Evolutionary conservation across 75 land plant genomes (phyloP).

Genomic region (Adiantum capillusveneris): DNA sequence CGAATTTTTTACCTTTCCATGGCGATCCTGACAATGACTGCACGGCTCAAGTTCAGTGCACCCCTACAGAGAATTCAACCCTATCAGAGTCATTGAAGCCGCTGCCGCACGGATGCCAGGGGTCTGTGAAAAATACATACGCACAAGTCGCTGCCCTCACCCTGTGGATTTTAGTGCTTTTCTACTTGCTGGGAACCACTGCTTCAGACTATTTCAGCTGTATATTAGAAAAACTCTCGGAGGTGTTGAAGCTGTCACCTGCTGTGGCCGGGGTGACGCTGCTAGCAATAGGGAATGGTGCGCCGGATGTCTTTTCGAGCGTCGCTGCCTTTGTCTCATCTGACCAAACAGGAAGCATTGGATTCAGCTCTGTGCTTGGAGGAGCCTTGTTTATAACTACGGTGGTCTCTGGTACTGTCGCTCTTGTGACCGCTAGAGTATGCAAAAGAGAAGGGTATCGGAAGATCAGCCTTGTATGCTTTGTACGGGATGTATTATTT

Average conservation of each 20-base stretch:
- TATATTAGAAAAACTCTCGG: slow-evolving; percentile 62
- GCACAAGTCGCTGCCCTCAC: not conserved
- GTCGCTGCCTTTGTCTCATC: slow-evolving; percentile 64
- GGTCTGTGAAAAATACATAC: too few species aligned
- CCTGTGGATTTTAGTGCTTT: slow-evolving; percentile 63
- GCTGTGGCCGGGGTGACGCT: slow-evolving; percentile 83
- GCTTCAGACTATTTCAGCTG: slow-evolving; percentile 85
- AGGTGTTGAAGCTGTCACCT: slow-evolving; percentile 56
- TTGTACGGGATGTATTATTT: slow-evolving; percentile 63
- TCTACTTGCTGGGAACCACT: slow-evolving; percentile 86
- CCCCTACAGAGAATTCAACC: too few species aligned
- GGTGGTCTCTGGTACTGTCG: slow-evolving; percentile 66
- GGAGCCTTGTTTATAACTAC: slow-evolving; percentile 78
- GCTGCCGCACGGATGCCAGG: too few species aligned
- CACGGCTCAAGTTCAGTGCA: too few species aligned
- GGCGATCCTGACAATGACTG: too few species aligned
- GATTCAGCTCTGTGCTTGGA: slow-evolving; percentile 76
- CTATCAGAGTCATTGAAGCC: too few species aligned
- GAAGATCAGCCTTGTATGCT: slow-evolving; percentile 38
- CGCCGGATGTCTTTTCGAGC: slow-evolving; percentile 91
- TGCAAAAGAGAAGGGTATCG: not conserved
- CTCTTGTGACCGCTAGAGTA: slow-evolving; percentile 30
- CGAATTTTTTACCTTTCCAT: too few species aligned
- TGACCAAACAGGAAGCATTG: slow-evolving; percentile 61
- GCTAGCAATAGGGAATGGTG: slow-evolving; percentile 85